Evolutionary conservation across 192 early-diverging fungal species (phyloP).

Genomic region (Coemansia sp.): DNA sequence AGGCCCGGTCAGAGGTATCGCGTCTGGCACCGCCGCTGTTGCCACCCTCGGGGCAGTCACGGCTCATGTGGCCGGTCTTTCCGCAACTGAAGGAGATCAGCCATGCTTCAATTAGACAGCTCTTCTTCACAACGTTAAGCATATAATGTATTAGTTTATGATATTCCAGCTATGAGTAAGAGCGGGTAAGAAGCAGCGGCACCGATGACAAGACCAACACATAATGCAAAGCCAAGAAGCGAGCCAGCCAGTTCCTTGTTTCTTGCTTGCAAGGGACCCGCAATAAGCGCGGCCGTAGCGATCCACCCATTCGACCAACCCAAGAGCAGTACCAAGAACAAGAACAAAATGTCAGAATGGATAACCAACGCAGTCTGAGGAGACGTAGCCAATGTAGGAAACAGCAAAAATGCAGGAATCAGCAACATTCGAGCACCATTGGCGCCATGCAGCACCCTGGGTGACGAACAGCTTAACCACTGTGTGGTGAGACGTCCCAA

Average conservation of each 20-base stretch:
- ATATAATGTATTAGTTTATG: constrained; percentile 12
- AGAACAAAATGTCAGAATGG: constrained; percentile 45
- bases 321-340: constrained; percentile 60
- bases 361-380: constrained; percentile 20
- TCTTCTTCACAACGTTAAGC: not conserved
- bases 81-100: too few species aligned
- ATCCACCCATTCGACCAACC: constrained; percentile 70
- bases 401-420: constrained; percentile 58
- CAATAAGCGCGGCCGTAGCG: constrained; percentile 66
- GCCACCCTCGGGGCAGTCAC: constrained; percentile 50
- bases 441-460: constrained; percentile 39
- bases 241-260: constrained; percentile 66
- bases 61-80: constrained; percentile 52
- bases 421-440: constrained; percentile 47
- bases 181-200: constrained; percentile 57
- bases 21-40: constrained; percentile 2
- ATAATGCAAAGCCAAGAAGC: constrained; percentile 71
- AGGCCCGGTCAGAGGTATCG: constrained; percentile 19
- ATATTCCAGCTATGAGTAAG: constrained; percentile 38
- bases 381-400: constrained; percentile 33
- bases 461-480: constrained; percentile 30
- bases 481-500: constrained; percentile 61
- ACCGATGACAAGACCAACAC: constrained; percentile 66
- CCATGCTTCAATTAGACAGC: not conserved
- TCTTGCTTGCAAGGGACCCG: constrained; percentile 43